These are phyloP conservation scores for Neocallimastix lanati DNA, from an alignment of 192 early-diverging fungal genomes.

Conservation along the genomic window DNA sequence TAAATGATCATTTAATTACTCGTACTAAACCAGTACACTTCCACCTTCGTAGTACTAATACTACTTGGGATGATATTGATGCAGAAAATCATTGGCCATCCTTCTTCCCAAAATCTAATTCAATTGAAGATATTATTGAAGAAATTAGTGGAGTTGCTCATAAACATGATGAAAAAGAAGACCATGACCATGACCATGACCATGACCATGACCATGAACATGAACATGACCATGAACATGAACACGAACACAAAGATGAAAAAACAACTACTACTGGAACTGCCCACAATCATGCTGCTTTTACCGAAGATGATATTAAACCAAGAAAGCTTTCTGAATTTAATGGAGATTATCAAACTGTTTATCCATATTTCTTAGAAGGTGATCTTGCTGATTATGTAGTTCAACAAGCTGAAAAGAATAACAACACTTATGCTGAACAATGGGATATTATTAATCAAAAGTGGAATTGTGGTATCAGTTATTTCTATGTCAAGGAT, in stretches of 20 bases:
- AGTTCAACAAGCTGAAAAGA: background rate
- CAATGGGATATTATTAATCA: background rate
- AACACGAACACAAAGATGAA: too few relatives aligned
- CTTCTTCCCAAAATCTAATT: background rate
- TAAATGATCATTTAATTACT: background rate
- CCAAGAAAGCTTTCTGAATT: background rate
- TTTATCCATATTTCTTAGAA: background rate
- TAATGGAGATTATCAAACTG: background rate
- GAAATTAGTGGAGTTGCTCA: background rate
- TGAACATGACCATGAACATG: too few relatives aligned
- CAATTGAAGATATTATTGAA: background rate
- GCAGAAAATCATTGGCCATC: background rate
- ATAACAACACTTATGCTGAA: background rate
- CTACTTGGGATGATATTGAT: background rate
- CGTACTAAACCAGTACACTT: background rate
- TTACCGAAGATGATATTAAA: background rate
- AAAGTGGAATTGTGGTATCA: background rate
- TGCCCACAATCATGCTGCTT: background rate
- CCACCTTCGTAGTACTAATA: background rate
- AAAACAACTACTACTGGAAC: too few relatives aligned
- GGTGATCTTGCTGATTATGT: background rate
- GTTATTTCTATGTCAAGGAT: background rate
- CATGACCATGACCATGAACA: background rate
- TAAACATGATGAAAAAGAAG: background rate
- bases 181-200: background rate